These are phyloP conservation scores for Epichloe bromicola DNA, from an alignment of 2,329 filamentous ascomycete genomes.

Conservation along the genomic window DNA sequence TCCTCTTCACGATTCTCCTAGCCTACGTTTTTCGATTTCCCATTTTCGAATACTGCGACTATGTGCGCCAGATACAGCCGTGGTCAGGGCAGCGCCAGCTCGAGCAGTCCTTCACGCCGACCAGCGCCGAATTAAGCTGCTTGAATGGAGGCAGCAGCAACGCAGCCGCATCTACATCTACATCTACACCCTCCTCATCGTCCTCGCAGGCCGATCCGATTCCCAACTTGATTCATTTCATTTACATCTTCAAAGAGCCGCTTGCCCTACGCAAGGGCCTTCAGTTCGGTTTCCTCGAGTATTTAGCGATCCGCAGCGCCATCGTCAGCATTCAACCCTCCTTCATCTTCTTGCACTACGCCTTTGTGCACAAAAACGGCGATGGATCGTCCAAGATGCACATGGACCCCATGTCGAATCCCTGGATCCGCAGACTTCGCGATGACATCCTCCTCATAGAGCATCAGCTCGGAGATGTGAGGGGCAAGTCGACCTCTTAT, in stretches of 20 bases:
- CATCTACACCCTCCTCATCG: background rate
- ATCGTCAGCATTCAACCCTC: conserved; percentile 6
- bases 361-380: background rate
- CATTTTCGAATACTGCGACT: conserved; percentile 2
- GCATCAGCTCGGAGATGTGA: conserved; percentile 1
- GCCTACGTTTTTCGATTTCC: background rate
- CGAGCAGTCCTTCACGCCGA: conserved; percentile 8
- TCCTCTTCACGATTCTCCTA: background rate
- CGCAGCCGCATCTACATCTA: background rate
- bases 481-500: background rate
- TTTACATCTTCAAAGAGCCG: conserved; percentile 7
- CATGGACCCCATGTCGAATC: conserved; percentile 3
- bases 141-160: conserved; percentile 1
- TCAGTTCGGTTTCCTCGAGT: conserved; percentile 8
- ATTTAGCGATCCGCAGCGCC: conserved; percentile 9
- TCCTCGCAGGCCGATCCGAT: conserved; percentile 4
- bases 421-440: conserved; percentile 6
- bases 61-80: conserved; percentile 4
- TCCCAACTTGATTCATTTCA: conserved; percentile 9
- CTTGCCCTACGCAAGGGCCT: conserved; percentile 1
- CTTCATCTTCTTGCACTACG: conserved; percentile 5
- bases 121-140: conserved; percentile 6
- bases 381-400: background rate
- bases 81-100: conserved; percentile 5
- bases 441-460: conserved; percentile 4